A percentile compares a stretch with the other conserved stretches of the same genome.
Conservation (phyloP, 1,284 basidiomycete genomes). For the Apiotrichum porosum region DNA sequence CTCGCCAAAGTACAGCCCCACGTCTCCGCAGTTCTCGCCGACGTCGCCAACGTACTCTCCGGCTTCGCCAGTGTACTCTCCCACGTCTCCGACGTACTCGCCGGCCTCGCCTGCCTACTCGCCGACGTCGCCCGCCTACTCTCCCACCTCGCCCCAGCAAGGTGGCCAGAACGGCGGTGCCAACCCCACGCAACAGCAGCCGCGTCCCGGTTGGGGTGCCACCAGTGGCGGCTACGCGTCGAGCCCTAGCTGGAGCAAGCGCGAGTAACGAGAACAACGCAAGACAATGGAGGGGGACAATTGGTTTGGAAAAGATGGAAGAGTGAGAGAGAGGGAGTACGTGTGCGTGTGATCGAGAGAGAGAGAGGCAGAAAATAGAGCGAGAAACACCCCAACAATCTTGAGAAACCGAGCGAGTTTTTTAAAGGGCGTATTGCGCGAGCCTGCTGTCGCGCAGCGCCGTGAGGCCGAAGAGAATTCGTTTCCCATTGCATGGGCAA, state of each 20-base stretch:
- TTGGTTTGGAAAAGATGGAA: not conserved
- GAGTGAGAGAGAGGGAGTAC: not conserved
- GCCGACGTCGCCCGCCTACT: constrained; percentile 52
- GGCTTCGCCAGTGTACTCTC: constrained; percentile 75
- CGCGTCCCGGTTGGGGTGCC: constrained; percentile 10
- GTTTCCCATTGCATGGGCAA: constrained; percentile 1
- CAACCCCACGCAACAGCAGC: constrained; percentile 7
- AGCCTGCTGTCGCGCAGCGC: too few species aligned
- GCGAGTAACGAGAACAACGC: not conserved
- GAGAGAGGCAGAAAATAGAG: not conserved
- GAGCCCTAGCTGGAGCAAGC: constrained; percentile 21
- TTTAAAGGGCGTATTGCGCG: not conserved
- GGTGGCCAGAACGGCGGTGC: constrained; percentile 1
- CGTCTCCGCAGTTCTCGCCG: constrained; percentile 34
- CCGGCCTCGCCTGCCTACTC: constrained; percentile 39
- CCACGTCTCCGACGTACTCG: constrained; percentile 51
- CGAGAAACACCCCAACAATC: not conserved
- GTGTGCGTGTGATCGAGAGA: not conserved
- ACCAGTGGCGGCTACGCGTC: constrained; percentile 12
- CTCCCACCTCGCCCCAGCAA: constrained; percentile 64
- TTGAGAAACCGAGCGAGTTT: not conserved
- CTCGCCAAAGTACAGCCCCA: constrained; percentile 54
- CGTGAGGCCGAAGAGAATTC: too few species aligned
- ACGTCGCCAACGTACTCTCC: constrained; percentile 58
- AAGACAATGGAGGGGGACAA: too few species aligned